Conservation (phyloP, 371 early-diverging fungal species). For the Mucor plumbeus region DNA sequence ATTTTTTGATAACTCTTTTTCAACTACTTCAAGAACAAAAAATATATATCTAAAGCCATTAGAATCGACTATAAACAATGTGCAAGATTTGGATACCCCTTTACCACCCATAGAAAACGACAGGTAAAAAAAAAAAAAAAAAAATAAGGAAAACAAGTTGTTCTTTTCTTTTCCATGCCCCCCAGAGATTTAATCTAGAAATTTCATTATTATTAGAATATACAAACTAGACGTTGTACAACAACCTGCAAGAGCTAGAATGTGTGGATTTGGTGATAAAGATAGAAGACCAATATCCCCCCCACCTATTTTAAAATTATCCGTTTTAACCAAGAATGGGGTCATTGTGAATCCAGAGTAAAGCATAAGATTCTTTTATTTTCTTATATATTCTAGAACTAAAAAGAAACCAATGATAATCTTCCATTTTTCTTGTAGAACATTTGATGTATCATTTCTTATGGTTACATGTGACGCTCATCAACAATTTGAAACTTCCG, state of each 20-base stretch:
- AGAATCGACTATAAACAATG: background rate
- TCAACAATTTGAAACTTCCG: conserved; percentile 48
- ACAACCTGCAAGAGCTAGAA: conserved; percentile 80
- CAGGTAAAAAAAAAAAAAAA: background rate
- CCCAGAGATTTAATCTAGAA: background rate
- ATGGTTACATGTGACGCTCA: conserved; percentile 67
- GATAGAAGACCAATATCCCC: conserved; percentile 66
- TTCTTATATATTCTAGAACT: background rate
- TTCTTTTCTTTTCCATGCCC: background rate
- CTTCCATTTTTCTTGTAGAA: conserved; percentile 33
- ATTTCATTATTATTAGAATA: background rate
- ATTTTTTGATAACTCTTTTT: background rate
- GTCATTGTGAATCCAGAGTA: conserved; percentile 45
- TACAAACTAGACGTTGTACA: conserved; percentile 55
- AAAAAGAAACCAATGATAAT: background rate
- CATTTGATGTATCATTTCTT: conserved; percentile 60
- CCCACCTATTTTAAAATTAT: conserved; percentile 58
- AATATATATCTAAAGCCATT: background rate
- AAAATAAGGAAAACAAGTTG: no score
- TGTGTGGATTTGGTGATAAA: conserved; percentile 87
- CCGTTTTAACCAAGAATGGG: conserved; percentile 35
- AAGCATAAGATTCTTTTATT: background rate
- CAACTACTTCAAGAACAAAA: background rate
- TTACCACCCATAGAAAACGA: background rate
- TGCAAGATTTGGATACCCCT: background rate